A percentile compares a stretch with the other conserved stretches of the same genome.
These are phyloP conservation scores for Cenchrus americanus DNA, from an alignment of 176 grass and related monocot species.

Conservation along the genomic window DNA sequence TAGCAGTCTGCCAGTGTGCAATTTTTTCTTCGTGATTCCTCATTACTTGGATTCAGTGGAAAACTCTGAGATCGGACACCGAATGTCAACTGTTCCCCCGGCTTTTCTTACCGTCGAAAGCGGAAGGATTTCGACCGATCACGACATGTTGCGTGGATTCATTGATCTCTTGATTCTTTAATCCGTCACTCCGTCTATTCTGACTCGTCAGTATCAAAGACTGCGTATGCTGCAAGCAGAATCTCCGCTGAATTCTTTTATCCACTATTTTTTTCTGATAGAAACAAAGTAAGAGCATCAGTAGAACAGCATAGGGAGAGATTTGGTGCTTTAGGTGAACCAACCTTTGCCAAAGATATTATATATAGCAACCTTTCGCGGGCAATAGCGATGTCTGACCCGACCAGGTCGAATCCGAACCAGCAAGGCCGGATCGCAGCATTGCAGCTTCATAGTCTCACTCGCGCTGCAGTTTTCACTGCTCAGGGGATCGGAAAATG, in stretches of 20 bases:
- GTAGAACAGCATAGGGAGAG: not conserved
- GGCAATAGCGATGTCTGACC: slow-evolving; percentile 27
- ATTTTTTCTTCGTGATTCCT: not conserved
- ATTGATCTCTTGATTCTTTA: slow-evolving; percentile 8
- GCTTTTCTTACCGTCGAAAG: not conserved
- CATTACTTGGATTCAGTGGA: not conserved
- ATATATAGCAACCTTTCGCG: slow-evolving; percentile 17
- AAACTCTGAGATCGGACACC: not conserved
- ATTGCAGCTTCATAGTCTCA: slow-evolving; percentile 8
- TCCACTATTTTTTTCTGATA: not conserved
- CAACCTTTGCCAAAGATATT: not conserved
- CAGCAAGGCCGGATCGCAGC: slow-evolving; percentile 14
- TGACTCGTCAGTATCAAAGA: not conserved
- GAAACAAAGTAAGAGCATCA: slow-evolving; percentile 9
- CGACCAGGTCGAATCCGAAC: slow-evolving; percentile 49
- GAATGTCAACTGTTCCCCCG: not conserved
- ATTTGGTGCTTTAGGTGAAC: slow-evolving; percentile 25
- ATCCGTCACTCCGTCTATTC: not conserved
- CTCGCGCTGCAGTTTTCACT: not conserved
- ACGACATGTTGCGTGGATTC: slow-evolving; percentile 14
- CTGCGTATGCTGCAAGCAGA: slow-evolving; percentile 50
- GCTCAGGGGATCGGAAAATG: not conserved
- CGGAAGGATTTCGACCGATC: not conserved
- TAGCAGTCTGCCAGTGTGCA: too few species aligned
- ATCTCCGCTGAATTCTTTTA: not conserved